Evolutionary conservation across 768 basidiomycete genomes (phyloP).

Genomic region (Lentinula sp.): DNA sequence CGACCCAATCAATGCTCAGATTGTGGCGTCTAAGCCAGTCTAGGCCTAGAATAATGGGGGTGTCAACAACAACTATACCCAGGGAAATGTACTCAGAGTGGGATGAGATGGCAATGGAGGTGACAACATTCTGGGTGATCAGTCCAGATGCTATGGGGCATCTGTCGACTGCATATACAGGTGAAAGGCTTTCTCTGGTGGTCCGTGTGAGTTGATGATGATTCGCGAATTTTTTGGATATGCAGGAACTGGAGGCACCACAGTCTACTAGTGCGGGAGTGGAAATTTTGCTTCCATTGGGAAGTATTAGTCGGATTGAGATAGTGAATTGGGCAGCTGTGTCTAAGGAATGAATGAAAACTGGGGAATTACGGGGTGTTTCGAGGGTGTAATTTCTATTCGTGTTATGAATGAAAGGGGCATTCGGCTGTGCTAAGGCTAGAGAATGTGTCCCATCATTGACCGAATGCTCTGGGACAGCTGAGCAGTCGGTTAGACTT

Average conservation of each 20-base stretch:
- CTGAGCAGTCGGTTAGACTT: conserved; percentile 14
- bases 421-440: not conserved
- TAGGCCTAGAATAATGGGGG: conserved; percentile 22
- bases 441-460: conserved; percentile 3
- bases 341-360: conserved; percentile 6
- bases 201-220: conserved; percentile 24
- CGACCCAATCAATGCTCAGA: conserved; percentile 26
- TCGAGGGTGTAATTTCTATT: not conserved
- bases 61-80: conserved; percentile 15
- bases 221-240: conserved; percentile 33
- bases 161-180: conserved; percentile 30
- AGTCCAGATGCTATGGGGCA: conserved; percentile 32
- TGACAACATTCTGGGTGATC: conserved; percentile 29
- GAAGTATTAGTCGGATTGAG: conserved; percentile 11
- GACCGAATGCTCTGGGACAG: conserved; percentile 12
- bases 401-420: not conserved
- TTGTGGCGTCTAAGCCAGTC: conserved; percentile 31
- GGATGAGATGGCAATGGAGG: conserved; percentile 12
- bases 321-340: conserved; percentile 17
- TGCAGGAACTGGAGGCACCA: conserved; percentile 18
- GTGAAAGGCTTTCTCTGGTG: conserved; percentile 21
- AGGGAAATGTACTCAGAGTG: conserved; percentile 25
- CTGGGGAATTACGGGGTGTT: not conserved
- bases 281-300: conserved; percentile 13
- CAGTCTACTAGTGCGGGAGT: conserved; percentile 19